These are phyloP conservation scores for Plenodomus tracheiphilus DNA, from an alignment of 2,329 filamentous ascomycete species.

Conservation along the genomic window DNA sequence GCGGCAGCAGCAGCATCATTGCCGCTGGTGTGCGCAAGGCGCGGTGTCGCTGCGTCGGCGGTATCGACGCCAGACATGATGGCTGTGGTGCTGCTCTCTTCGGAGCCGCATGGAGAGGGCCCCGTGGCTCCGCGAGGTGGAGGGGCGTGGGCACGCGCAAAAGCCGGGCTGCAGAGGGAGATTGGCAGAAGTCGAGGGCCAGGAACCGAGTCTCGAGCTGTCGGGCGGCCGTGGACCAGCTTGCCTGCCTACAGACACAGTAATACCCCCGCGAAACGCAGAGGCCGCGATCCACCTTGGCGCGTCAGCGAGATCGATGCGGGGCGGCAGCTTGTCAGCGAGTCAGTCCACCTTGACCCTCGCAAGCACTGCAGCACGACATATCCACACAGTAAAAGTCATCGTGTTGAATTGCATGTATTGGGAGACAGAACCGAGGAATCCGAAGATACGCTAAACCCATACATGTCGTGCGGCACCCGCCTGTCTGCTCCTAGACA, in stretches of 20 bases:
- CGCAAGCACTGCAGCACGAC: too few species aligned
- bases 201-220: background rate
- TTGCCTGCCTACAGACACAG: too few species aligned
- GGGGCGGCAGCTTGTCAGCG: background rate
- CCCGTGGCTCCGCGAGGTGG: constrained; percentile 6
- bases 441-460: constrained; percentile 9
- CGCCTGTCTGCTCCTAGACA: constrained; percentile 4
- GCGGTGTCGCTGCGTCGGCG: constrained; percentile 28
- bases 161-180: background rate
- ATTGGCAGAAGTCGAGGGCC: background rate
- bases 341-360: background rate
- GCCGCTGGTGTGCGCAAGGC: constrained; percentile 3
- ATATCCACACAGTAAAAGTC: background rate
- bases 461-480: constrained; percentile 19
- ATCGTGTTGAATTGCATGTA: constrained; percentile 1
- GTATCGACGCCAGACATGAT: constrained; percentile 45
- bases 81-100: constrained; percentile 35
- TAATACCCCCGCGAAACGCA: background rate
- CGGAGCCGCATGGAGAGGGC: constrained; percentile 43
- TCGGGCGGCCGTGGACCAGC: background rate
- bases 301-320: background rate
- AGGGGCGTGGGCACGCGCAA: background rate
- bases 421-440: background rate
- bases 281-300: background rate
- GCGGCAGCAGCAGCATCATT: background rate